These are phyloP conservation scores for Aethionema arabicum DNA, from an alignment of 345 rosid genomes.

Conservation along the genomic window DNA sequence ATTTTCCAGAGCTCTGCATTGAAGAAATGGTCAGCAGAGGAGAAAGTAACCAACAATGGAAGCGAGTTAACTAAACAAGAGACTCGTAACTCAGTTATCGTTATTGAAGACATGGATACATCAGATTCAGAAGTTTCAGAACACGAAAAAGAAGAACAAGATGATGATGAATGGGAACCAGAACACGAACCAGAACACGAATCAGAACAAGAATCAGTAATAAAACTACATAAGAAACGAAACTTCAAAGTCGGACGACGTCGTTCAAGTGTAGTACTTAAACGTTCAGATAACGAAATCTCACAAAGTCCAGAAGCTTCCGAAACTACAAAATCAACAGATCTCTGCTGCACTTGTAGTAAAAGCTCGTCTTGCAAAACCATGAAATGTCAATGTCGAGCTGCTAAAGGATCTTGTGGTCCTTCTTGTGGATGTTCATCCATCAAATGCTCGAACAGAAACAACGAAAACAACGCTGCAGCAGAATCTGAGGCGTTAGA, in stretches of 20 bases:
- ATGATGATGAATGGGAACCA: conserved; percentile 63
- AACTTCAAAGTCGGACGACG: conserved; percentile 43
- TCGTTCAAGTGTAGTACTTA: conserved; percentile 33
- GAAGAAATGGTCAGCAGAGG: conserved; percentile 40
- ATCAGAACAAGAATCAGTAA: conserved; percentile 39
- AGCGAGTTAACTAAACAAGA: conserved; percentile 66
- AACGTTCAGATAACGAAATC: conserved; percentile 33
- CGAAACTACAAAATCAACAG: conserved; percentile 30
- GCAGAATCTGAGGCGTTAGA: conserved; percentile 26
- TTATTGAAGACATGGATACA: conserved; percentile 83
- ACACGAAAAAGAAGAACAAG: conserved; percentile 45
- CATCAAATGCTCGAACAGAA: conserved; percentile 66
- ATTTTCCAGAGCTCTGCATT: conserved; percentile 32
- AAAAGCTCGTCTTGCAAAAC: conserved; percentile 71
- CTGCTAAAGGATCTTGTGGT: conserved; percentile 61
- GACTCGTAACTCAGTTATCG: conserved; percentile 45
- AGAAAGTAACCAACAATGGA: conserved; percentile 37
- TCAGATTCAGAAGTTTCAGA: conserved; percentile 84
- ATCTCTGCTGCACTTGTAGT: conserved; percentile 66
- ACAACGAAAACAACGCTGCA: conserved; percentile 28
- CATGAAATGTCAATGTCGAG: conserved; percentile 74
- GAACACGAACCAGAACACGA: conserved; percentile 38
- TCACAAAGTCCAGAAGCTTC: conserved; percentile 39
- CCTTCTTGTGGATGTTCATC: conserved; percentile 65
- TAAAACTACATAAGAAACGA: conserved; percentile 40